Percentiles rank a stretch among this genome's conserved stretches.
Evolutionary conservation across 768 basidiomycete genomes (phyloP).

Genomic region (Leucosporidium creatinivorum): DNA sequence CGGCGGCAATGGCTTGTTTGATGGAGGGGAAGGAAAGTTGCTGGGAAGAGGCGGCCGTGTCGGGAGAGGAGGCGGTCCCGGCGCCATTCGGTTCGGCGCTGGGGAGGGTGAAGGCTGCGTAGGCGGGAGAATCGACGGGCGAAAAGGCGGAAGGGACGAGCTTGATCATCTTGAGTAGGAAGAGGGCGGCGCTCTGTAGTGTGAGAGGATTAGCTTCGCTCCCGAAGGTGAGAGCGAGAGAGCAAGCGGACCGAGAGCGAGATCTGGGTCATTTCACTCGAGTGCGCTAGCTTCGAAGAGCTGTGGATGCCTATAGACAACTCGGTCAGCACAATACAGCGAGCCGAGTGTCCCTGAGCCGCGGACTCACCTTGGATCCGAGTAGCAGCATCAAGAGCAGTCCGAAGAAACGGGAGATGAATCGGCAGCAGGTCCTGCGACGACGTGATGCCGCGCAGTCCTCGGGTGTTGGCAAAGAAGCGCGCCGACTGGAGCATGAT

Average conservation of each 20-base stretch:
- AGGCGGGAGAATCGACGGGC: no score
- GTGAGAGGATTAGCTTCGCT: neutral
- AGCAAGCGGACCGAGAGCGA: conserved; percentile 8
- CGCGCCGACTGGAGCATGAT: conserved; percentile 11
- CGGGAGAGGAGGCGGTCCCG: no score
- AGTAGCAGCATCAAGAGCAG: conserved; percentile 19
- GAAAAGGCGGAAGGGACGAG: conserved; percentile 10
- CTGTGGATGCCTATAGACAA: neutral
- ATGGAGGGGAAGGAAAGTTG: no score
- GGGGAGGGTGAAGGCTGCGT: no score
- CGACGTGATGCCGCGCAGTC: conserved; percentile 24
- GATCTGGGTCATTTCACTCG: conserved; percentile 24
- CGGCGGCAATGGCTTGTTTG: conserved; percentile 14
- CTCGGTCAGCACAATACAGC: no score
- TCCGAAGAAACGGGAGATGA: conserved; percentile 13
- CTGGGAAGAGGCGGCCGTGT: no score
- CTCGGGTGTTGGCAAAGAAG: conserved; percentile 21
- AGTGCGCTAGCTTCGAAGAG: conserved; percentile 18
- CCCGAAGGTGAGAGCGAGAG: neutral
- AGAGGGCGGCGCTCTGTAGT: conserved; percentile 21
- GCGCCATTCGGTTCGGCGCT: no score
- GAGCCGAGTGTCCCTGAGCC: no score
- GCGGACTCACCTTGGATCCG: conserved; percentile 10
- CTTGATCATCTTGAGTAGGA: conserved; percentile 34
- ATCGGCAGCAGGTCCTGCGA: conserved; percentile 16